Evolutionary conservation across 768 basidiomycete genomes (phyloP), one percentile per base, ranked within the genome.

Genomic region (Melanogaster broomeanus): DNA sequence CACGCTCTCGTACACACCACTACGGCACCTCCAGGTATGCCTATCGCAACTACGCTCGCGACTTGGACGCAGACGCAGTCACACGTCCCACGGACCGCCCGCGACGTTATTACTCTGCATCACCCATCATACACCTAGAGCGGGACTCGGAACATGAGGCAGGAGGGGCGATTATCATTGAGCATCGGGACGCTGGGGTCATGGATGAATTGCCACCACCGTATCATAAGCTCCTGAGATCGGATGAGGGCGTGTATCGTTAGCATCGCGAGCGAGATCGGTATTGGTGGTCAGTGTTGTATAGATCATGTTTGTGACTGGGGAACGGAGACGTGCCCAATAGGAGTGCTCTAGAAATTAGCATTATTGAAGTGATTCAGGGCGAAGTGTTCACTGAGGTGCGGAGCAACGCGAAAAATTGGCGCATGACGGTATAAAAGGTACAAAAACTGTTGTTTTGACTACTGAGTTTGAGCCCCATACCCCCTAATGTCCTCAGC

Each of bases 401-500:
- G 12, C 15, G 15, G 13, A 27, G 8, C 4, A 4, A 27, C 25
- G 31, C 11, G 31, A 10, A 31, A n/a, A 13, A 13, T 31, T 10
- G 31, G 31, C 31, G 11, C 12, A 31, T 12, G 12, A 31, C 39
- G 43, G 24, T 47, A 48, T n/a, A 35, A 45, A 21, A 33, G 31
- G 3, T 31, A 31, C 31, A 30, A 38, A 49, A 18, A 35, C 9
- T 3, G 40, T 28, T 31, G 28, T 31, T 25, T 42, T 47, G 27
- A 50, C 55, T 77, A 95, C 78, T 93, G 88, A n/a, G 83, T 88
- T 74, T 96, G 92, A 27, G 90, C 79, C 24, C 94, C 93, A 65
- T 96, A 97, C 3, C 93, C 93, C 58, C 91, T 77, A 60, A 98
- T 87, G 19, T 84, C 85, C 69, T 98, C 96, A 15, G 94, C 96